Evolutionary conservation across 2,329 filamentous ascomycete genomes (phyloP), one percentile per base, ranked within the genome.

Genomic region (Macrophomina phaseolina): DNA sequence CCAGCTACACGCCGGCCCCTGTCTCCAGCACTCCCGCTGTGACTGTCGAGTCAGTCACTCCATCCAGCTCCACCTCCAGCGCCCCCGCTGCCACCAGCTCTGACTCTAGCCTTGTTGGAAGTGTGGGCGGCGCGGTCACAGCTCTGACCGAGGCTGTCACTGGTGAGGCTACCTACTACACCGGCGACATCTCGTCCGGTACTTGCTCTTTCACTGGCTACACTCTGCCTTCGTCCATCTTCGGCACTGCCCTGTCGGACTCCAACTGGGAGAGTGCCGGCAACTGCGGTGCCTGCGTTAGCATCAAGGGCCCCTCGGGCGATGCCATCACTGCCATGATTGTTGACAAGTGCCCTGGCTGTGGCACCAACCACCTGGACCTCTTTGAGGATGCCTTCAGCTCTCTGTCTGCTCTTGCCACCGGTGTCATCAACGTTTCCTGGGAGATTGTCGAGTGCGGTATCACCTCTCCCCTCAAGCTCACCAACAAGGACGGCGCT

Each of bases 301-400:
- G 82, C 62, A 86, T 91, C 40, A 87, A 82, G 2, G 86, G 86
- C 0, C 84, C 84, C 4, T 81, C 75, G 14, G 87, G 87, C 18
- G 86, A 85, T 67, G 81, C 79, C 30, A 83, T 91, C 74, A 89
- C 82, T 38, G 88, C 85, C 46, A 91, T 91, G 89, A 86, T 87
- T 69, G 83, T 85, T 23, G 86, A 88, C 73, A 75, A 87, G 76
- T 88, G 86, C 75, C 85, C 85, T 46, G 82, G 81, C 68, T 88
- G 86, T 70, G 81, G 79, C 16, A 67, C 74, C 55, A 84, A 85
- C 77, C 82, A 86, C 71, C 81, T 88, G 64, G 86, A 88, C 71
- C 82, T 88, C 65, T 88, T 84, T 77, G 73, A 80, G 5, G 73
- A 81, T 45, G 85, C 82, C 64, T 88, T 87, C 74, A 67, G 77